Base-by-base conservation (phyloP, 495 filamentous ascomycete species). In the Endocarpon pusillum region DNA sequence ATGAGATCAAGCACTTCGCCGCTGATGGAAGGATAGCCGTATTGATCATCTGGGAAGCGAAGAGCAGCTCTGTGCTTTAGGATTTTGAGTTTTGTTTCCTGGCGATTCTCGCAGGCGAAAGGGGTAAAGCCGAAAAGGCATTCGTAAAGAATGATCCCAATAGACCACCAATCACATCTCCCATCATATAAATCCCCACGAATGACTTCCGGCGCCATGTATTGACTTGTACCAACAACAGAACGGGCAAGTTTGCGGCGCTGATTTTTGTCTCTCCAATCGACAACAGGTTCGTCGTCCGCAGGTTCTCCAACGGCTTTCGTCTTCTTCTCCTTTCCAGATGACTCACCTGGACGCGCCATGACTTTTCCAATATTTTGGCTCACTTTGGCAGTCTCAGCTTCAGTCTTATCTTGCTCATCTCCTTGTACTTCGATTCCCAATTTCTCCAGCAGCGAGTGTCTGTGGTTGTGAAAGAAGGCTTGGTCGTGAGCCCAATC, bases 131-230 rank as follows among this genome's bases (percentile, higher is more conserved):
- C 85, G 48, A 87, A 94, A 2, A 96, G 54, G 44, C 84, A 94
- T 73, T 96, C 86, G 40, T 79, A 96, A 22, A 94, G 50, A 45
- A 96, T 94, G 34, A 94, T 70, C 19, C 82, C 87, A 39, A 93
- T 67, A 53, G 85, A 94, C 87, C 84, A 96, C 81, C 73, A 96
- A 56, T 94, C 87, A 53, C 87, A 94, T 39, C 87, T 61, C 17
- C 77, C 87, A 60, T 96, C 87, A 49, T 96, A 94, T 19, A 64
- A 54, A 32, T 84, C 67, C 14, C 82, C 87, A 38, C 73, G 62
- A 37, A 94, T 74, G 19, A 96, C 79, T 55, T 94, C 87, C 3
- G 87, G 87, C 1, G 87, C 87, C 87, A 93, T 93, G 54, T 94
- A 96, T 53, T 94, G 87, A 49, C 83, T 92, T 1, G 87, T 96